These are phyloP conservation scores for Microcera coccophila DNA, from an alignment of 2,329 filamentous ascomycete species.

Conservation along the genomic window DNA sequence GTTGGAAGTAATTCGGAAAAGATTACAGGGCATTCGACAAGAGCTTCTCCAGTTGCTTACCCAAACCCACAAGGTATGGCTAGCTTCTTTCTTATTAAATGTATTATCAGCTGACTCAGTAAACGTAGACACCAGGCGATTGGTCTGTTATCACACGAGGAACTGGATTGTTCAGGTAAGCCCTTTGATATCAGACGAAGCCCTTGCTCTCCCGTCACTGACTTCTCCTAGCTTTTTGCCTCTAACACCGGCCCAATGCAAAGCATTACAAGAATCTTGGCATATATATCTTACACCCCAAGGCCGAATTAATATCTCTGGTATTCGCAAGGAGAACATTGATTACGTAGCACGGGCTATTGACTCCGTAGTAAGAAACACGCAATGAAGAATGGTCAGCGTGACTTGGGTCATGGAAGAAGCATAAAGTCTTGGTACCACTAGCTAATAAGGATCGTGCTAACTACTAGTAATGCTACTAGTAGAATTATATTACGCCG, in stretches of 20 bases:
- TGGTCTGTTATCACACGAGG: neutral
- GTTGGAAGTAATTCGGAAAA: slow-evolving; percentile 6
- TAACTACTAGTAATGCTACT: no score
- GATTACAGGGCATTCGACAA: slow-evolving; percentile 1
- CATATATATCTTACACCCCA: neutral
- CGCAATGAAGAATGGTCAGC: no score
- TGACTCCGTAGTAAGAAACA: neutral
- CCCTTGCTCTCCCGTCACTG: neutral
- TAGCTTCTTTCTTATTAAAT: neutral
- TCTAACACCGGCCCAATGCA: neutral
- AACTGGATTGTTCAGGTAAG: neutral
- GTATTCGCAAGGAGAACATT: neutral
- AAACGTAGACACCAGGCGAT: neutral
- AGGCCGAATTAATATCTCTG: neutral
- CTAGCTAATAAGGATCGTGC: no score
- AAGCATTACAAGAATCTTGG: neutral
- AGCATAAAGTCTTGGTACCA: no score
- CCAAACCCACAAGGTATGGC: slow-evolving; percentile 3
- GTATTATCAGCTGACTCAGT: neutral
- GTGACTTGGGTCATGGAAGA: no score
- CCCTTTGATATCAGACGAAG: neutral
- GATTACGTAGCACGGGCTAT: neutral
- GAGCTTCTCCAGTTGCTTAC: slow-evolving; percentile 4
- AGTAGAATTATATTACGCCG: no score
- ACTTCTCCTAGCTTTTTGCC: neutral